These are phyloP conservation scores for Pythium plurisporium DNA, from an alignment of 352 stramenopile genomes.

Conservation along the genomic window DNA sequence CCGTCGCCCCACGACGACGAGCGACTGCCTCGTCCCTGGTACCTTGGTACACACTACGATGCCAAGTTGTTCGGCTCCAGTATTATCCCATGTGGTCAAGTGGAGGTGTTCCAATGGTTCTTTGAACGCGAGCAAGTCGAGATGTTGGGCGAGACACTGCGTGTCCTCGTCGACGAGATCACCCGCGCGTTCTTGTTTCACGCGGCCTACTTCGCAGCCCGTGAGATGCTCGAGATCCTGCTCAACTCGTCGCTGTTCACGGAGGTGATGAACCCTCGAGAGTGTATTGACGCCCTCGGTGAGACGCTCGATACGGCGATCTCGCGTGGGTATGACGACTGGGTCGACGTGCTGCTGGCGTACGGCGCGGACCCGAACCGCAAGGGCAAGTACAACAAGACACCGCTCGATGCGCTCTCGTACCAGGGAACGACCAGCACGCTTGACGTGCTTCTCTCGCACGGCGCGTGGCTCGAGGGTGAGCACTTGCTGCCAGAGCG, in stretches of 20 bases:
- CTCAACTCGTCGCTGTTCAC: constrained; percentile 8
- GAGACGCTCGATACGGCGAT: background rate
- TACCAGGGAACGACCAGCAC: background rate
- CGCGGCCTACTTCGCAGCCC: background rate
- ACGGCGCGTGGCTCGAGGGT: background rate
- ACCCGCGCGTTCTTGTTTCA: background rate
- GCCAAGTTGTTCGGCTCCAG: background rate
- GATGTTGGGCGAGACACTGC: background rate
- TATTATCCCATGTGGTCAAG: background rate
- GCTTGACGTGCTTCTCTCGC: background rate
- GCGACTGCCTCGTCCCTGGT: too few species aligned
- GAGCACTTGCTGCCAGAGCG: background rate
- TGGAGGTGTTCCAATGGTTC: constrained; percentile 2
- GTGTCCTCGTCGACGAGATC: background rate
- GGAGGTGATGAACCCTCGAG: background rate
- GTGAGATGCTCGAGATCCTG: constrained; percentile 3
- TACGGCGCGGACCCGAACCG: constrained; percentile 7
- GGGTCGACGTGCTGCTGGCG: background rate
- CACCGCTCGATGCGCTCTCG: background rate
- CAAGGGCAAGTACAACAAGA: background rate
- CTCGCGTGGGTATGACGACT: background rate
- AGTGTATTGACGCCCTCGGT: background rate
- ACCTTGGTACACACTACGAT: too few species aligned
- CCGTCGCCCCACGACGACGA: too few species aligned
- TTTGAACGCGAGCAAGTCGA: background rate